Conservation (phyloP, 202 grass and related monocot genomes). For the Cymbopogon flexuosus region DNA sequence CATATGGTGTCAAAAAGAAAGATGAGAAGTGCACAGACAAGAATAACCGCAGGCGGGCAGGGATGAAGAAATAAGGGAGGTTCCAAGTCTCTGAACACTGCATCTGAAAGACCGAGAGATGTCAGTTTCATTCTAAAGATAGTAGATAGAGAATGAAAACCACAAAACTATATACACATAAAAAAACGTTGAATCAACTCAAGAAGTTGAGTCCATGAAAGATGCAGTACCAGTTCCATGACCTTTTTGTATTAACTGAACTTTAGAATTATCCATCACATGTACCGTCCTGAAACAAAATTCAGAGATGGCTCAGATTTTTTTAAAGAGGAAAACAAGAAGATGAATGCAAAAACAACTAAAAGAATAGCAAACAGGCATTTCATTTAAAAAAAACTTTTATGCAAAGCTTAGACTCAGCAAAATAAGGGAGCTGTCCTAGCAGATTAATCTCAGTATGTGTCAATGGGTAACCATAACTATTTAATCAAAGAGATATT, state of each 20-base stretch:
- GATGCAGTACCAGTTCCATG: conserved; percentile 49
- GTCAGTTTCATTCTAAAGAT: conserved; percentile 27
- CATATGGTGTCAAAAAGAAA: conserved; percentile 25
- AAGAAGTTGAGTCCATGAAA: conserved; percentile 24
- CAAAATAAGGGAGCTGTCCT: neutral
- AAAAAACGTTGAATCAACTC: conserved; percentile 14
- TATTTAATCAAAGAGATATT: neutral
- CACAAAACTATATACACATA: neutral
- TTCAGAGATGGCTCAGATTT: neutral
- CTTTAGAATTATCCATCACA: conserved; percentile 50
- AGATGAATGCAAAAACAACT: neutral
- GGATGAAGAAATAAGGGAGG: conserved; percentile 53
- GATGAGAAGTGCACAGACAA: conserved; percentile 81
- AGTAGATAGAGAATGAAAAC: conserved; percentile 7
- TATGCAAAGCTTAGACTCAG: neutral
- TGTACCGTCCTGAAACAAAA: conserved; percentile 73
- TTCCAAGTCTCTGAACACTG: conserved; percentile 53
- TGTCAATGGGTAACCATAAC: neutral
- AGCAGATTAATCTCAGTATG: neutral
- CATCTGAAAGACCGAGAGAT: conserved; percentile 53
- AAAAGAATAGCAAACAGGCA: neutral
- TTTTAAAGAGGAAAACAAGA: neutral
- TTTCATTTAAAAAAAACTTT: neutral
- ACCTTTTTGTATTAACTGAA: conserved; percentile 65
- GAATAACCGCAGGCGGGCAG: conserved; percentile 66